Evolutionary conservation across 2,329 filamentous ascomycete species (phyloP).

Genomic region (Clarireedia monteithiana): DNA sequence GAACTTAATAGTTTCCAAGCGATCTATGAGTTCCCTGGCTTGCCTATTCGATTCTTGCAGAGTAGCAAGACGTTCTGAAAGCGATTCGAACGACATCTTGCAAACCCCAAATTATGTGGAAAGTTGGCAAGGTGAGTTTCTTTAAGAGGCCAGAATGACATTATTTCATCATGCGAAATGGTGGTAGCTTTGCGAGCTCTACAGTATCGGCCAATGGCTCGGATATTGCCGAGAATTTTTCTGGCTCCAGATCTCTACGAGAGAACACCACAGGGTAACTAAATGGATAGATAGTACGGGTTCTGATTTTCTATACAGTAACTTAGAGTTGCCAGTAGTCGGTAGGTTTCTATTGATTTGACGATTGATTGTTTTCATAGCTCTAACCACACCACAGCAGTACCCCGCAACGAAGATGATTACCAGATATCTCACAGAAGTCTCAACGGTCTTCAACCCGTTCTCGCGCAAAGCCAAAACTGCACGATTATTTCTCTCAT

Average conservation of each 20-base stretch:
- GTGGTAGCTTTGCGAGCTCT: background rate
- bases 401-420: conserved; percentile 53
- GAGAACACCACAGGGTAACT: too few relatives aligned
- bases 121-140: background rate
- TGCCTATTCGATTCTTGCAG: conserved; percentile 55
- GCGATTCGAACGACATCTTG: conserved; percentile 50
- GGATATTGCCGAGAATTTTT: background rate
- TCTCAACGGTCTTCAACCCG: conserved; percentile 85
- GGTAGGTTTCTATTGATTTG: background rate
- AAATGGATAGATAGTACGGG: too few relatives aligned
- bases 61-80: conserved; percentile 53
- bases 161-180: too few relatives aligned
- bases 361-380: too few relatives aligned
- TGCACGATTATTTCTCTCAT: conserved; percentile 79
- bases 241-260: background rate
- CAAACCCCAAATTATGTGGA: background rate
- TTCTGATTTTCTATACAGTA: background rate
- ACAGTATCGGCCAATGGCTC: background rate
- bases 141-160: background rate
- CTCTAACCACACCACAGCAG: background rate
- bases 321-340: background rate
- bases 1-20: conserved; percentile 50
- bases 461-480: conserved; percentile 75
- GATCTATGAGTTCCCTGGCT: conserved; percentile 50
- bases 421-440: conserved; percentile 76